These are phyloP conservation scores for Articulospora tetracladia DNA, from an alignment of 495 filamentous ascomycete genomes.

Conservation along the genomic window DNA sequence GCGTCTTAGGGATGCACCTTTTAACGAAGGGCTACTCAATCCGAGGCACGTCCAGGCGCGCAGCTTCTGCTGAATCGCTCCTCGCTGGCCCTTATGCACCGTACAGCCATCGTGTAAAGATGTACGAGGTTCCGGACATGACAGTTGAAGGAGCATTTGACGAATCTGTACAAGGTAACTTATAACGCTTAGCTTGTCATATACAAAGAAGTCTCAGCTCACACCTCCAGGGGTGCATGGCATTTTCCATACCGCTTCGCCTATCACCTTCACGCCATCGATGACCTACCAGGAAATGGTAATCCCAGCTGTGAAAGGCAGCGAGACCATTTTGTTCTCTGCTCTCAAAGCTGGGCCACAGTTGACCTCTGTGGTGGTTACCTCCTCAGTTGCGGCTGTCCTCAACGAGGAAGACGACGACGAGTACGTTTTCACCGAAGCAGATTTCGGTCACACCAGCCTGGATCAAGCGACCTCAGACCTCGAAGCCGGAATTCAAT, in stretches of 20 bases:
- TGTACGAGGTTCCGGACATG: conserved; percentile 28
- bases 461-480: conserved; percentile 12
- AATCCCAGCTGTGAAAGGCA: conserved; percentile 22
- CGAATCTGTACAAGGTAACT: conserved; percentile 28
- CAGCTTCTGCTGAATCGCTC: conserved; percentile 17
- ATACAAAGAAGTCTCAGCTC: background rate
- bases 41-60: conserved; percentile 25
- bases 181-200: background rate
- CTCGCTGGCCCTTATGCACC: conserved; percentile 24
- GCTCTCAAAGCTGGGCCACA: conserved; percentile 27
- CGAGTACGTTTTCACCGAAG: conserved; percentile 24
- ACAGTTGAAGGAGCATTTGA: conserved; percentile 27
- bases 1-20: conserved; percentile 18
- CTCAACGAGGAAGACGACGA: conserved; percentile 12
- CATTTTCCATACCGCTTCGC: conserved; percentile 30
- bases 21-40: conserved; percentile 26
- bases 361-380: conserved; percentile 23
- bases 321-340: conserved; percentile 17
- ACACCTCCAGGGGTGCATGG: conserved; percentile 22
- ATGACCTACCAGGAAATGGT: conserved; percentile 16
- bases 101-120: conserved; percentile 22
- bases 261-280: conserved; percentile 13
- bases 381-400: conserved; percentile 23
- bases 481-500: conserved; percentile 1
- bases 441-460: conserved; percentile 9